Base-by-base conservation (phyloP, 2,329 filamentous ascomycete genomes). In the Clathrospora elynae region DNA sequence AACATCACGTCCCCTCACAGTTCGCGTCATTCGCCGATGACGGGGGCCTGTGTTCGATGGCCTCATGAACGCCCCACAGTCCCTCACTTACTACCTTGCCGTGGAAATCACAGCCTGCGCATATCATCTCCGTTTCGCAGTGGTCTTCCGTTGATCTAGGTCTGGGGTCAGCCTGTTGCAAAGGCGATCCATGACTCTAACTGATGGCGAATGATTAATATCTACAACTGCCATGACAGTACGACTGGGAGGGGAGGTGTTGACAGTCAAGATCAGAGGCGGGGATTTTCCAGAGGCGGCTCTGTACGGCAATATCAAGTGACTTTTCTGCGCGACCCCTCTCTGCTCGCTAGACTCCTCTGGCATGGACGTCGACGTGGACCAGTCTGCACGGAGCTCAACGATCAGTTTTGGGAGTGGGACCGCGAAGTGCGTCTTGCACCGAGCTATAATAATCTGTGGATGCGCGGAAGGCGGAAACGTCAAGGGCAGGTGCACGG, bases 401-500 rank as follows among this genome's bases (percentile, higher is more conserved):
- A 47, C 46, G 47, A 48, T 51, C 44, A 46, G 41, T 22, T 35
- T 33, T 40, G 29, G 12, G 45, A 37, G 47, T 43, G 35, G 53
- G 58, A 58, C 49, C 43, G 44, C 47, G 52, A 52, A 48, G 48
- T 49, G 56, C 42, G 42, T 50, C 52, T 40, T 55, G 54, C 53
- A 39, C 42, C 42, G 52, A 55, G 49, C 50, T 53, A n/a, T n/a
- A n/a, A n/a, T n/a, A 40, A 49, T 47, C 46, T 53, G 44, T 43
- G 41, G 44, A 47, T 53, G 53, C 46, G 52, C 64, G 62, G 62
- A 63, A 65, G 55, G 53, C 66, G 64, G 65, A 66, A 68, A 53
- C 53, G 60, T 59, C 54, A 49, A 51, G 49, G 43, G 53, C 41
- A 50, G 14, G 57, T 42, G 62, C 62, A 64, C 63, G 62, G 62